Percentiles rank a stretch among this genome's conserved stretches.
These are phyloP conservation scores for Sugiyamaella smithiae DNA, from an alignment of 805 yeast genomes.

Conservation along the genomic window DNA sequence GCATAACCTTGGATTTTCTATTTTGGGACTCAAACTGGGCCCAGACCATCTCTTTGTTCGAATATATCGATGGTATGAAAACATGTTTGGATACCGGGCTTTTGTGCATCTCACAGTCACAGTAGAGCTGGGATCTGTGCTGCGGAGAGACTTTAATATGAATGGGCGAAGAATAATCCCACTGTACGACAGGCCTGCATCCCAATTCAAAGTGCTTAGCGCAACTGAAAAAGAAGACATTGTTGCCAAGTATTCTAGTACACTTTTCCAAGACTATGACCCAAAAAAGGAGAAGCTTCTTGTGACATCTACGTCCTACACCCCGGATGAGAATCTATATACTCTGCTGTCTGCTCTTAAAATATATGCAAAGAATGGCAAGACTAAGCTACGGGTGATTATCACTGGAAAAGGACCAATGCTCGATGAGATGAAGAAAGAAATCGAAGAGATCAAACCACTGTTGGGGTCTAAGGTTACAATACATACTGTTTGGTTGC, in stretches of 20 bases:
- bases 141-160: constrained; percentile 56
- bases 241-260: constrained; percentile 35
- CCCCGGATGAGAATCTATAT: constrained; percentile 89
- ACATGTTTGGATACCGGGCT: constrained; percentile 57
- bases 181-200: constrained; percentile 83
- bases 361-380: constrained; percentile 45
- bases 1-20: constrained; percentile 92
- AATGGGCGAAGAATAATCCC: constrained; percentile 51
- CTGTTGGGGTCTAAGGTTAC: constrained; percentile 45
- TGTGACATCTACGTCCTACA: constrained; percentile 87
- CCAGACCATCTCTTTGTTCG: constrained; percentile 60
- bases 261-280: constrained; percentile 38
- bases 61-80: constrained; percentile 62
- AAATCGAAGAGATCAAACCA: constrained; percentile 45
- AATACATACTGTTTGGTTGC: constrained; percentile 71
- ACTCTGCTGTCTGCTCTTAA: constrained; percentile 67
- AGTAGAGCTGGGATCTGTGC: constrained; percentile 59
- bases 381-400: constrained; percentile 54
- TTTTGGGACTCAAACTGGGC: constrained; percentile 62
- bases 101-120: constrained; percentile 80
- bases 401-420: constrained; percentile 98
- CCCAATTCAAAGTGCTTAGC: constrained; percentile 46
- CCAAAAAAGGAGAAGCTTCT: constrained; percentile 54
- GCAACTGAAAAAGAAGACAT: constrained; percentile 33
- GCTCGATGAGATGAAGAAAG: constrained; percentile 48